Base-by-base conservation (phyloP, 345 rosid genomes). In the Eucalyptus shirleyi region DNA sequence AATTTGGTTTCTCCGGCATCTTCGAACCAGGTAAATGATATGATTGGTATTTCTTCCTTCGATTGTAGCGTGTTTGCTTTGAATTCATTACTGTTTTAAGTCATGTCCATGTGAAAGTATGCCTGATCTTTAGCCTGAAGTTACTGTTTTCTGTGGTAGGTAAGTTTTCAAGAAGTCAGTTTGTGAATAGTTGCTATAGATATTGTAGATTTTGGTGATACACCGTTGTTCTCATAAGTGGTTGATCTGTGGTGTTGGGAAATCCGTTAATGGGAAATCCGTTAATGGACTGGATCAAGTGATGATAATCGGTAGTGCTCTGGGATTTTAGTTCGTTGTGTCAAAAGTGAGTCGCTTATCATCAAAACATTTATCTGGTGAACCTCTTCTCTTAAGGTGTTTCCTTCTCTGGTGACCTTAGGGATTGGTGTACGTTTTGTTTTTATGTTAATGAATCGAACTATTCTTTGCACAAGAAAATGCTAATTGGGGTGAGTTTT, bases 21-120 rank as follows among this genome's bases (percentile, higher is more conserved):
- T 56, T 92, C 97, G 44, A 93, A 88, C 86, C 98, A 95, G 99
- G 98, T 97, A 94, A 51, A 67, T 34, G 6, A 49, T 34, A 45
- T 26, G 37, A 18, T 88, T 50, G 47, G 37, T 42, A 28, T 40
- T 47, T 34, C 45, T 55, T 21, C 45, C 65, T 10, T 86, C n/a
- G 18, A 8, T 28, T 34, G 24, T 34, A 34, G 44, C 44, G 19
- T 34, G 69, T 55, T 86, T 23, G 67, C 88, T 34, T 86, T 51
- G n/a, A 32, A 32, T 86, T 86, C 47, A 34, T 9, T 53, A 6
- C 59, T 51, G 50, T 9, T 87, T 87, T 90, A 42, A 86, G 40
- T 72, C 67, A 21, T 53, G 88, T 37, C 83, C 83, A 11, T 21
- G 45, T 21, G 16, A 77, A 37, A 37, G 42, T 44, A 2, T 77